These are phyloP conservation scores for Trichosporon faecale DNA, from an alignment of 1,284 basidiomycete species.

Conservation along the genomic window DNA sequence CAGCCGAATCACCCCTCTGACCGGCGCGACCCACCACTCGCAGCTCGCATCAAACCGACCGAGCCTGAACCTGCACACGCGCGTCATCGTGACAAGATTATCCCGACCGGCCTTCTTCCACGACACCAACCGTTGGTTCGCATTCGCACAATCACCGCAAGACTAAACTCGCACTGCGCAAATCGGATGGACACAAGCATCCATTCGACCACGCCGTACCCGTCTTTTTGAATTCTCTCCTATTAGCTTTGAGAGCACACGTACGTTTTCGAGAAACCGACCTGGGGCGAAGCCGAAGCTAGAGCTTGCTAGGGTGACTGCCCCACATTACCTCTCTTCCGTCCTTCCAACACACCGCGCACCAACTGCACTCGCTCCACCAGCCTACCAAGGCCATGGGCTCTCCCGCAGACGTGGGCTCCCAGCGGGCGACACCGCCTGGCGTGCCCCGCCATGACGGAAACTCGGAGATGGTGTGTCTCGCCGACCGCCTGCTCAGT, in stretches of 20 bases:
- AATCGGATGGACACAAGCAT: neutral
- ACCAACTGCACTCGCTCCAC: neutral
- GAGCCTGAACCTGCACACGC: neutral
- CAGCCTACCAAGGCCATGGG: neutral
- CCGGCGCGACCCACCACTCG: neutral
- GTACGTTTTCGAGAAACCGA: slow-evolving; percentile 4
- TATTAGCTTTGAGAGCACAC: slow-evolving; percentile 1
- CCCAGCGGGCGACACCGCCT: neutral
- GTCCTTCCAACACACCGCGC: neutral
- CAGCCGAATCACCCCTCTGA: neutral
- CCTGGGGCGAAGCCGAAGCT: slow-evolving; percentile 3
- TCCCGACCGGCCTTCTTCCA: neutral
- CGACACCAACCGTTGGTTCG: neutral
- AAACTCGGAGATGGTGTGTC: slow-evolving; percentile 3
- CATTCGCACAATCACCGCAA: neutral
- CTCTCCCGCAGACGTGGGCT: neutral
- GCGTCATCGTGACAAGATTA: slow-evolving; percentile 1
- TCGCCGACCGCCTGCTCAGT: neutral
- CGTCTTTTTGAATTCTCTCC: slow-evolving; percentile 3
- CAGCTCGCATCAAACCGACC: slow-evolving; percentile 5
- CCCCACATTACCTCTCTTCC: neutral
- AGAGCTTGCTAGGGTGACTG: slow-evolving; percentile 10
- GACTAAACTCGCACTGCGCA: neutral
- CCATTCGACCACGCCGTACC: neutral
- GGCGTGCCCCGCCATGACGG: neutral